Percentiles rank a stretch among this genome's conserved stretches.
These are phyloP conservation scores for Adiantum capillusveneris DNA, from an alignment of 75 land plant genomes.

Conservation along the genomic window DNA sequence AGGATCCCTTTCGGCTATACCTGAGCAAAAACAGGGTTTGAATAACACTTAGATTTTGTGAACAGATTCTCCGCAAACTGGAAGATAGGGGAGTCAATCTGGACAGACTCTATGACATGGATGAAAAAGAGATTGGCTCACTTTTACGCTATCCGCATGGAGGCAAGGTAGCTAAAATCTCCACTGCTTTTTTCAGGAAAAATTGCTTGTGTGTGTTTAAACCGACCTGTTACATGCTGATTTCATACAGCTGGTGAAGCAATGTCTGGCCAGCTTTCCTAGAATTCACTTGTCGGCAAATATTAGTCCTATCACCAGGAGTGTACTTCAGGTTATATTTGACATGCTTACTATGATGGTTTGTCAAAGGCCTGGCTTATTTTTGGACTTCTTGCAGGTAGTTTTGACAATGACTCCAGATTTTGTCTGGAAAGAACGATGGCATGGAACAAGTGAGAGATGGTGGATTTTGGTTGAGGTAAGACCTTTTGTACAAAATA, in stretches of 20 bases:
- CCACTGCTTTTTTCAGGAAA: too few relatives aligned
- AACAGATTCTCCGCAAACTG: conserved; percentile 80
- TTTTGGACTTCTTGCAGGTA: conserved; percentile 37
- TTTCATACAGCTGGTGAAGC: conserved; percentile 64
- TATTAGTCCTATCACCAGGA: conserved; percentile 95
- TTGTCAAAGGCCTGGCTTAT: not conserved
- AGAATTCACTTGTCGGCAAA: conserved; percentile 69
- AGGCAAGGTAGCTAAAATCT: conserved; percentile 68
- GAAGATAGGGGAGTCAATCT: conserved; percentile 75
- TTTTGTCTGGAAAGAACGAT: conserved; percentile 89
- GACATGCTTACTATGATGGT: not conserved
- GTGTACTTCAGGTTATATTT: conserved; percentile 76
- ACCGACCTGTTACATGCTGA: not conserved
- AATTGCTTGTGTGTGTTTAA: too few relatives aligned
- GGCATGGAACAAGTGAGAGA: conserved; percentile 85
- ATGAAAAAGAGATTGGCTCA: conserved; percentile 88
- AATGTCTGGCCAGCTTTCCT: conserved; percentile 84
- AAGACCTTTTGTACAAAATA: not conserved
- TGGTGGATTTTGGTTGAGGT: conserved; percentile 99
- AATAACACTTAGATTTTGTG: not conserved
- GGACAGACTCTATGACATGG: conserved; percentile 80
- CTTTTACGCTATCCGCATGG: conserved; percentile 79
- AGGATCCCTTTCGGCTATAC: too few relatives aligned
- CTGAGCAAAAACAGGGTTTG: too few relatives aligned
- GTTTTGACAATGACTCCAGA: conserved; percentile 71